These are phyloP conservation scores for Pelagophyceae sp. DNA, from an alignment of 352 stramenopile genomes.

Conservation along the genomic window DNA sequence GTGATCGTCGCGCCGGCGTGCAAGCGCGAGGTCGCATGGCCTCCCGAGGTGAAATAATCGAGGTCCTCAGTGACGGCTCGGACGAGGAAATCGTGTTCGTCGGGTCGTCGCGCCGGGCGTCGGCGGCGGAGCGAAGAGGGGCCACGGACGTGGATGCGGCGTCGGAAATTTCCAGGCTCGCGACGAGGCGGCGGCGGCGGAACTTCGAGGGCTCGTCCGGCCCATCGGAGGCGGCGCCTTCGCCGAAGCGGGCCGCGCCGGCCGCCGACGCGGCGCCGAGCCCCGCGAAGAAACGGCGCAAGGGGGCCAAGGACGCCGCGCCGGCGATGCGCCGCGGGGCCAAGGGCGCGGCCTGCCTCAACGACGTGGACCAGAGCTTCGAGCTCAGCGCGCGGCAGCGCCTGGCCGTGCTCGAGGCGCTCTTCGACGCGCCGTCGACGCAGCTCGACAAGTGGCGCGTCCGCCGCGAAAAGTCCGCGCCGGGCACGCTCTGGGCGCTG, in stretches of 20 bases:
- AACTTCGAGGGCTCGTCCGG: too few relatives aligned
- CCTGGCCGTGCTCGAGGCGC: background rate
- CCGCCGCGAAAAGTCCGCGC: background rate
- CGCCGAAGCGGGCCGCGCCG: too few relatives aligned
- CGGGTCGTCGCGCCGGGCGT: too few relatives aligned
- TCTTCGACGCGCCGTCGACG: background rate
- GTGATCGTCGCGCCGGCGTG: too few relatives aligned
- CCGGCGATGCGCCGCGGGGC: slow-evolving; percentile 10
- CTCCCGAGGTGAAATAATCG: too few relatives aligned
- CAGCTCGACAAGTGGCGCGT: background rate
- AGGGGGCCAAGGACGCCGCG: background rate
- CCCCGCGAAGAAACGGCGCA: background rate
- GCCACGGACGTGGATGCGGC: too few relatives aligned
- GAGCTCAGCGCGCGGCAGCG: background rate
- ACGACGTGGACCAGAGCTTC: slow-evolving; percentile 17
- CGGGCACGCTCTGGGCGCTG: slow-evolving; percentile 4
- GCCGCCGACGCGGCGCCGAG: background rate
- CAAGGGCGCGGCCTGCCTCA: background rate
- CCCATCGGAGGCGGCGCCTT: background rate
- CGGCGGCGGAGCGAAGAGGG: too few relatives aligned
- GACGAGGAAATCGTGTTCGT: too few relatives aligned
- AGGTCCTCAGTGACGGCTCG: too few relatives aligned
- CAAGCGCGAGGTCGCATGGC: too few relatives aligned
- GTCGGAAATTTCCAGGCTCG: too few relatives aligned
- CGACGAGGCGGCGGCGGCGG: too few relatives aligned